phyloP scores from a whole-genome alignment of 306 rosid genomes.

The Gleditsia sinensis region DNA sequence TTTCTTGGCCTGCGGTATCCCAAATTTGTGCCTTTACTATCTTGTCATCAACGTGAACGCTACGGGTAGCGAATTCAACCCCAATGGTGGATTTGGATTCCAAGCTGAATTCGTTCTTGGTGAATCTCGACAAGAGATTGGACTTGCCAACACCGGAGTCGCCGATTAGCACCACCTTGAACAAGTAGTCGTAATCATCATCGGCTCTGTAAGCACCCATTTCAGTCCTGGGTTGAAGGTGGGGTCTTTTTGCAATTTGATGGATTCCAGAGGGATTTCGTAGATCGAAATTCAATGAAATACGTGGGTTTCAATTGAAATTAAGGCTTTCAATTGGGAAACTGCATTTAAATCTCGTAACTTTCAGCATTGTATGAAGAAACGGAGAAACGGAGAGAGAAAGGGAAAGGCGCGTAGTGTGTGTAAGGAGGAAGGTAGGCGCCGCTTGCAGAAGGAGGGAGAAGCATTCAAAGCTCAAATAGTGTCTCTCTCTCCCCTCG shows the following conservation, averaged over 20 bases:
- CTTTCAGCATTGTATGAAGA: conserved; percentile 34
- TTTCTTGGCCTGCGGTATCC: conserved; percentile 94
- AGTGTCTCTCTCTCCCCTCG: background rate
- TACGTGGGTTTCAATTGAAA: conserved; percentile 14
- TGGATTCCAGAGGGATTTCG: background rate
- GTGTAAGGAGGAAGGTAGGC: conserved; percentile 3
- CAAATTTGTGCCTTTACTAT: conserved; percentile 91
- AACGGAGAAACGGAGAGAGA: background rate
- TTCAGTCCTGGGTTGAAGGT: background rate
- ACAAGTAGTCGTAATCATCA: conserved; percentile 76
- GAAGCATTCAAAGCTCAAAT: conserved; percentile 51
- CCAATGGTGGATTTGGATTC: conserved; percentile 87
- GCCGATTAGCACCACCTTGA: conserved; percentile 87
- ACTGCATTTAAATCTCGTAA: conserved; percentile 10
- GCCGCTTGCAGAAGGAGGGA: conserved; percentile 41
- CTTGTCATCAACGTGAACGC: conserved; percentile 79
- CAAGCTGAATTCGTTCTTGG: conserved; percentile 76
- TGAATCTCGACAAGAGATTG: conserved; percentile 78
- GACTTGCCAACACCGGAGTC: conserved; percentile 90
- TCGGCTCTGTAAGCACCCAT: conserved; percentile 85
- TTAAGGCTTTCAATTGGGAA: background rate
- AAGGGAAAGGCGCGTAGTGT: conserved; percentile 25
- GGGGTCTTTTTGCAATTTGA: background rate
- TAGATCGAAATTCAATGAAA: conserved; percentile 19
- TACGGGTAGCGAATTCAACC: conserved; percentile 84